A percentile compares a stretch with the other conserved stretches of the same genome.
These are phyloP conservation scores for Yarrowia keelungensis DNA, from an alignment of 805 yeast genomes.

Conservation along the genomic window DNA sequence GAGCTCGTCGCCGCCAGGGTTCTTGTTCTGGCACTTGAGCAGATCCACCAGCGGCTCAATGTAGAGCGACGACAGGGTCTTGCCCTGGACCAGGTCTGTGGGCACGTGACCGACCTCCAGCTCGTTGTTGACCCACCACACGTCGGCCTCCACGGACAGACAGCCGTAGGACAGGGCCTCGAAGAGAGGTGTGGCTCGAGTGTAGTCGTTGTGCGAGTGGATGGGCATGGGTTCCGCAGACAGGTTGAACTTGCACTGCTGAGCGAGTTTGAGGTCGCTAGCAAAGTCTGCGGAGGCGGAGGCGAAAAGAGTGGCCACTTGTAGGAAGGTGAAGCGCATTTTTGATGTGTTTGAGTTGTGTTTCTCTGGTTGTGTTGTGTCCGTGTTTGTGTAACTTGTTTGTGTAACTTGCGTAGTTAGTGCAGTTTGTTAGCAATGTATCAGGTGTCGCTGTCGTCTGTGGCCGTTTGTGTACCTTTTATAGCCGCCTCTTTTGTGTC, in stretches of 20 bases:
- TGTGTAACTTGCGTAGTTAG: no score
- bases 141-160: conserved; percentile 70
- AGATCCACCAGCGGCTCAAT: conserved; percentile 38
- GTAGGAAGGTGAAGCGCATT: neutral
- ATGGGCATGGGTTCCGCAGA: conserved; percentile 48
- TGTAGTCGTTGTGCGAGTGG: conserved; percentile 76
- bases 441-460: no score
- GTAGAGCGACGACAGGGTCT: conserved; percentile 28
- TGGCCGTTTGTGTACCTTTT: no score
- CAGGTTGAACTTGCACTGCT: conserved; percentile 17
- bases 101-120: conserved; percentile 39
- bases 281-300: conserved; percentile 15
- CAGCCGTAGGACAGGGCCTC: conserved; percentile 63
- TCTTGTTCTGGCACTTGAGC: conserved; percentile 37
- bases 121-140: conserved; percentile 54
- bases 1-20: conserved; percentile 4
- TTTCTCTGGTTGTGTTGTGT: neutral
- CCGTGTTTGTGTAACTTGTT: neutral
- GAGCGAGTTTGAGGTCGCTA: conserved; percentile 22
- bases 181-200: conserved; percentile 63
- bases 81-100: conserved; percentile 33
- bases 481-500: no score
- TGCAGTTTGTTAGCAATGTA: no score
- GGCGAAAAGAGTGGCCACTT: neutral
- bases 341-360: neutral